Base-by-base conservation (phyloP, 2,329 filamentous ascomycete species). In the Exophiala aquamarina region DNA sequence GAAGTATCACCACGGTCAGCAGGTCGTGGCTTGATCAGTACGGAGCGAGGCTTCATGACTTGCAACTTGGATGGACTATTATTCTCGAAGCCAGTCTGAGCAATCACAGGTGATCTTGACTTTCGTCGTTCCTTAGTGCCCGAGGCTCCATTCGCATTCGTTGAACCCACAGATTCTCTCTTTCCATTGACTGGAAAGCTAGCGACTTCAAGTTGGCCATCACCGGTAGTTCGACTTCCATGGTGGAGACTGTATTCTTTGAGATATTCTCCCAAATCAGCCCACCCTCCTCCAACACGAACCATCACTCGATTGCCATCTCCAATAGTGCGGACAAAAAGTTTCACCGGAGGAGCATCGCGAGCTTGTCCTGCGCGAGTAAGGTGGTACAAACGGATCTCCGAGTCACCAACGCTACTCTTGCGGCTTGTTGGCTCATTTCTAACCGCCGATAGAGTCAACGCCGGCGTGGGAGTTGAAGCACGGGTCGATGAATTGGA, bases 291-390 rank as follows among this genome's bases (percentile, higher is more conserved):
- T 10, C 93, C 93, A 10, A 98, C 92, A 28, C 93, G 87, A 6
- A 98, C 93, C 93, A 98, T 97, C 52, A 97, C 90, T 41, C 93
- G 83, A 67, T 97, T 90, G 13, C 88, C 89, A 65, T 95, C 90
- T 40, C 93, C 93, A 2, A 98, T 91, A 2, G 90, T 84, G 13
- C 93, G 86, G 42, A 98, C 91, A 61, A 94, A 95, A 4, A 98
- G 80, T 69, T 96, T 97, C 63, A 96, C 91, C 0, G 93, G 93
- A 10, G 89, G 52, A 8, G 44, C 41, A 41, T 59, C 57, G 11
- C 55, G 56, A 15, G 47, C 34, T 82, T 55, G 93, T 28, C 86
- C 89, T 14, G 86, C 84, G 38, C 90, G 83, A 11, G 89, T 89
- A 29, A 98, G 79, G 68, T 97, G 91, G 61, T 97, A 98, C 2